Base-by-base conservation (phyloP, 2,329 filamentous ascomycete genomes). In the Ampelomyces quisqualis region DNA sequence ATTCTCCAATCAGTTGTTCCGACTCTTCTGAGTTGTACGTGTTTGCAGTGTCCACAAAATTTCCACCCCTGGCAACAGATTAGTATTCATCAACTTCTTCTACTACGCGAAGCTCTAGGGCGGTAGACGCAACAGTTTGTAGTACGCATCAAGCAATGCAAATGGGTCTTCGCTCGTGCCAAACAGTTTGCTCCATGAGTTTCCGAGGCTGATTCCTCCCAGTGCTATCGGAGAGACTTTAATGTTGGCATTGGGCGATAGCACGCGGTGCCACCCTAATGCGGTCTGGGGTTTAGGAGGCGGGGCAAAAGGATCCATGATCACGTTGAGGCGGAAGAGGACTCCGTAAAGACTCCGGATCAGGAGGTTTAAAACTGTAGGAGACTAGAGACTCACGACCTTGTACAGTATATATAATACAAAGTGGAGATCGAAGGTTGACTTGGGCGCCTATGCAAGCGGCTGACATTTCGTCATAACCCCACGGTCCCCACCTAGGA, bases 181-280 rank as follows among this genome's bases (percentile, higher is more conserved):
- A 60, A 73, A 62, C 23, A 49, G 31, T 1, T 50, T 49, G 33
- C 60, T 49, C 76, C 75, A 78, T 4, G 71, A 70, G 23, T 75
- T 68, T 11, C 76, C 77, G 50, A 80, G 77, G 55, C 74, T 79
- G 76, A 79, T 79, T 1, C 71, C 70, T 15, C 76, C 77, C 1
- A 79, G 65, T 38, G 76, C 79, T 57, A 80, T 59, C 22, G 77
- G 77, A 17, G 71, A 76, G 11, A 80, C 77, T 32, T 74, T 71
- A 10, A 80, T 68, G 13, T 71, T 74, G 0, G 76, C 77, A 1
- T 70, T 70, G 5, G 76, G 73, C 3, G 76, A 70, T 5, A 80
- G 70, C 11, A 78, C 64, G 14, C 76, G 71, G 55, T 79, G 76
- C 52, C 71, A 74, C 27, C 75, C 77, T 34, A 80, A 69, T 5